These are phyloP conservation scores for Quercus mongolica DNA, from an alignment of 306 rosid genomes.

Conservation along the genomic window DNA sequence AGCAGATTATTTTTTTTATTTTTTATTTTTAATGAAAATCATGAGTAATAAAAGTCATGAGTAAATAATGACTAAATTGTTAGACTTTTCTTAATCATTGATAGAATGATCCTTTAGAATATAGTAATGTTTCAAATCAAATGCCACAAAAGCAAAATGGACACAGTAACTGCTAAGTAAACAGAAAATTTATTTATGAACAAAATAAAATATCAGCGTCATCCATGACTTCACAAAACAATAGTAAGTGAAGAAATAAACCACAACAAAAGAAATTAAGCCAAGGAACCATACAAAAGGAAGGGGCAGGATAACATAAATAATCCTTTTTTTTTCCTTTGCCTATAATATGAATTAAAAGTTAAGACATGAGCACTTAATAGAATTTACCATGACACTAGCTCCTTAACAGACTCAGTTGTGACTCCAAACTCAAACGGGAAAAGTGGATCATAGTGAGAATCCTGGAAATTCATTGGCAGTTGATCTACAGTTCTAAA, in stretches of 20 bases:
- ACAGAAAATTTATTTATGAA: background rate
- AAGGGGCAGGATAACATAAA: background rate
- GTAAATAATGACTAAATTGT: too few relatives aligned
- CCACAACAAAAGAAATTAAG: background rate
- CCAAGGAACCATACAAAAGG: background rate
- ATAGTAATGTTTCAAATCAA: too few relatives aligned
- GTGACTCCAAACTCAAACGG: slow-evolving; percentile 77
- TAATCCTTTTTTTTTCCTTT: background rate
- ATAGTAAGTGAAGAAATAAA: background rate
- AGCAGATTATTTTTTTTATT: too few relatives aligned
- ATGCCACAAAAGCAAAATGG: background rate
- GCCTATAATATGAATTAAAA: background rate
- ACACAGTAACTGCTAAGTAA: background rate
- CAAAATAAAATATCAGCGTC: background rate
- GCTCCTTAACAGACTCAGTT: slow-evolving; percentile 65
- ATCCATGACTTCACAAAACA: background rate
- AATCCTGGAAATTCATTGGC: slow-evolving; percentile 84
- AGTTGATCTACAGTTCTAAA: slow-evolving; percentile 82
- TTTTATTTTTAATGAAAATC: too few relatives aligned
- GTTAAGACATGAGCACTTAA: background rate
- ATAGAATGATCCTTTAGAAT: too few relatives aligned
- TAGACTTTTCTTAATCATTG: too few relatives aligned
- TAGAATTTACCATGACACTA: slow-evolving; percentile 53
- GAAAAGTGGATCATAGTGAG: slow-evolving; percentile 92
- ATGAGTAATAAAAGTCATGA: too few relatives aligned